These are phyloP conservation scores for Alternaria ethzedia DNA, from an alignment of 2,329 filamentous ascomycete genomes.

Conservation along the genomic window DNA sequence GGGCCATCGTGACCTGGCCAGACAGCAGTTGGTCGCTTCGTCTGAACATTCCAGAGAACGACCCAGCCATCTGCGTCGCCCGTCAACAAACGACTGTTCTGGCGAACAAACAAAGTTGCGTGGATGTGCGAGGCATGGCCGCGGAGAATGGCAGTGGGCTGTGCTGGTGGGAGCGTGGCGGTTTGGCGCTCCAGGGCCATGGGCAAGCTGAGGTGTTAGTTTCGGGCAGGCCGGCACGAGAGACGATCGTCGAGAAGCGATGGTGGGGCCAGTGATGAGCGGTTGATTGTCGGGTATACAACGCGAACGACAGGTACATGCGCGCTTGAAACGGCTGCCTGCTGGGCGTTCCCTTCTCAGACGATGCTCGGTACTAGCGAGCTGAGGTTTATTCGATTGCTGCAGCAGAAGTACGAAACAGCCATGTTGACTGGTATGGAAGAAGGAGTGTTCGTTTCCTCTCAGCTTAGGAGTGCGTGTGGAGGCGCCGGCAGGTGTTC, in stretches of 20 bases:
- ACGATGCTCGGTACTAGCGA: not conserved
- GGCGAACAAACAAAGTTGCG: slow-evolving; percentile 72
- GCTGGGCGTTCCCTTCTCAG: not conserved
- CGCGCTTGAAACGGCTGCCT: not conserved
- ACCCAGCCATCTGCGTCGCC: slow-evolving; percentile 92
- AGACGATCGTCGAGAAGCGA: slow-evolving; percentile 28
- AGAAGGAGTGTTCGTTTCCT: not conserved
- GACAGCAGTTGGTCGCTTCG: slow-evolving; percentile 79
- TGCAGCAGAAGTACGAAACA: not conserved
- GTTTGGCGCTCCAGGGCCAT: slow-evolving; percentile 40
- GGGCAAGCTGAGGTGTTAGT: slow-evolving; percentile 30
- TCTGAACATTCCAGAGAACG: slow-evolving; percentile 82
- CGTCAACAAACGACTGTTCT: slow-evolving; percentile 78
- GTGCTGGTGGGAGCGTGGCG: slow-evolving; percentile 55
- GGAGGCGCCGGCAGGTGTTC: not conserved
- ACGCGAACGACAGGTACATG: slow-evolving; percentile 1
- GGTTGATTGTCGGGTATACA: slow-evolving; percentile 8
- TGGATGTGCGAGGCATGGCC: slow-evolving; percentile 86
- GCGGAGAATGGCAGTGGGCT: slow-evolving; percentile 75
- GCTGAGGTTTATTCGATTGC: not conserved
- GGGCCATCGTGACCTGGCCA: slow-evolving; percentile 85
- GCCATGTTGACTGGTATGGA: not conserved
- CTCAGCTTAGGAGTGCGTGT: not conserved
- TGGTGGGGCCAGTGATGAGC: slow-evolving; percentile 15
- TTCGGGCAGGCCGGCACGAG: slow-evolving; percentile 40